These are phyloP conservation scores for Cutaneotrichosporon sp. DNA, from an alignment of 1,284 basidiomycete genomes.

Conservation along the genomic window DNA sequence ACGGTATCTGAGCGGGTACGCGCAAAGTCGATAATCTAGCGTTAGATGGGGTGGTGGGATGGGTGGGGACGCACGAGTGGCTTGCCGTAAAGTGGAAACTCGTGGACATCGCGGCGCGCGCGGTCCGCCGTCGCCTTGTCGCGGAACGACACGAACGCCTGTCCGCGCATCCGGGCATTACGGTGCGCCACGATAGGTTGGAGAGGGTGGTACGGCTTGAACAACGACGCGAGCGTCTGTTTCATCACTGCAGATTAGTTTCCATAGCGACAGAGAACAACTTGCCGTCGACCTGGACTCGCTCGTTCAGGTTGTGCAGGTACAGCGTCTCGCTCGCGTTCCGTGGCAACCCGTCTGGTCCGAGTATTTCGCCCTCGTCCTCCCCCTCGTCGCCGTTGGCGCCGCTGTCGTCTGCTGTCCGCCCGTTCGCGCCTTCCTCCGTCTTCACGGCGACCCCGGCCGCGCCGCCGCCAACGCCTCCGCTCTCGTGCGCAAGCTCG, in stretches of 20 bases:
- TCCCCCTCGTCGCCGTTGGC: constrained; percentile 11
- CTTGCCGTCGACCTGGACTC: constrained; percentile 77
- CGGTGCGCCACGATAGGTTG: constrained; percentile 86
- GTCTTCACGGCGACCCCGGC: neutral
- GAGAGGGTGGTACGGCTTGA: constrained; percentile 88
- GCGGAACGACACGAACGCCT: constrained; percentile 92
- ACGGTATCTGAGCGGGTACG: constrained; percentile 81
- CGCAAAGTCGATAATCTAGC: constrained; percentile 72
- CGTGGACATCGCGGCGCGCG: constrained; percentile 84
- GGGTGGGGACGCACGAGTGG: constrained; percentile 65
- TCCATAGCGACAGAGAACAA: constrained; percentile 1
- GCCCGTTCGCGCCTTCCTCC: neutral
- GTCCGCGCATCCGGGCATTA: constrained; percentile 94
- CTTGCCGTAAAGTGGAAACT: constrained; percentile 94
- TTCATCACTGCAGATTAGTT: constrained; percentile 62
- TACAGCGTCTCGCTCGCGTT: constrained; percentile 78
- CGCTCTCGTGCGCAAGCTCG: constrained; percentile 13
- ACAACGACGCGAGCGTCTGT: constrained; percentile 76
- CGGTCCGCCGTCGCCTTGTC: constrained; percentile 73
- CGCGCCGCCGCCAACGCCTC: neutral
- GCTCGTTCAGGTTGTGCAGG: constrained; percentile 96
- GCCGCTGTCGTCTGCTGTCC: too few relatives aligned
- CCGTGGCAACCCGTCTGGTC: constrained; percentile 38
- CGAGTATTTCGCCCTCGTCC: constrained; percentile 20
- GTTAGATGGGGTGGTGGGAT: neutral